Evolutionary conservation across 169 alveolate species (phyloP), one percentile per base, ranked within the genome.

Genomic region (Neospora caninum): DNA sequence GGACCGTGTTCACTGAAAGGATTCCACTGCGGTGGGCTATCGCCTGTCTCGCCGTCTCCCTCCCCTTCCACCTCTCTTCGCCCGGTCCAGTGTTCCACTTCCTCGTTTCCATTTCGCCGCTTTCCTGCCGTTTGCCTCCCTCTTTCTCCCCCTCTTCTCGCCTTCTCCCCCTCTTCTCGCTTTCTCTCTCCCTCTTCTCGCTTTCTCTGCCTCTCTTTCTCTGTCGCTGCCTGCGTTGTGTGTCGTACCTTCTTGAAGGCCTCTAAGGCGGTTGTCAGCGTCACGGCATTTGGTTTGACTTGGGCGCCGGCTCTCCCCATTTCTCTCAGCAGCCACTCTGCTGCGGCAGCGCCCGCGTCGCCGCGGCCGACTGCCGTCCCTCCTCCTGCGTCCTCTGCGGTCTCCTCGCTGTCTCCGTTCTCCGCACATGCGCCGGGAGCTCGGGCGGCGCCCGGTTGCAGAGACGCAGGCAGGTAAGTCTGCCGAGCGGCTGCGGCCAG

Each of bases 281-380:
- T 42, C 43, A 82, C 67, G 13, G 54, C 53, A 36, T 82, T 82
- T 7, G 89, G 89, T 4, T 29, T 6, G 69, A 41, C 67, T 7
- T 42, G 88, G 13, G 9, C 67, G 6, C 39, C 38, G 43, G 41
- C 4, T 29, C 31, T 38, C 13, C 0, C 6, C 89, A 82, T 39
- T 38, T 42, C 43, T 41, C 89, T 38, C 89, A 82, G 69, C 34
- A 82, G 53, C 89, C 89, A 82, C 67, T 82, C 89, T 29, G 89
- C 89, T 1, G 69, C 67, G 29, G 6, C n/a, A 2, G 89, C 89
- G 53, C 89, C 89, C 4, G 22, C 89, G 10, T 36, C 67, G n/a
- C 34, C 64, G 9, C 34, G 69, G n/a, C 38, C 67, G 39, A 82
- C 2, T 0, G 38, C 89, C 22, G 13, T 38, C n/a, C 64, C 13